Base-by-base conservation (phyloP, 352 stramenopile species). In the Phytophthora colocasiae region DNA sequence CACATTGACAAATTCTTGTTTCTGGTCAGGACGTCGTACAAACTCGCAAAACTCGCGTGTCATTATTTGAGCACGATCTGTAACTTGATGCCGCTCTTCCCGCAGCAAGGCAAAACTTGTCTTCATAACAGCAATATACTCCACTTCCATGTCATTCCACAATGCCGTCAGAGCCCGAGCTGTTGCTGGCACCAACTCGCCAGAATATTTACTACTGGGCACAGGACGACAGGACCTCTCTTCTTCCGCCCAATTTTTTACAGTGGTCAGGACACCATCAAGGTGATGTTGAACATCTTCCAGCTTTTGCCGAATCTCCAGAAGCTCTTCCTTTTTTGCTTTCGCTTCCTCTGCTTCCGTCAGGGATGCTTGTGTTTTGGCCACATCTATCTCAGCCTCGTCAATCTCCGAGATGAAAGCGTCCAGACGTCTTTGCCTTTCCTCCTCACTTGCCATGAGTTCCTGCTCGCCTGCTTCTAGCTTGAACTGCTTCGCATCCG, bases 261-360 rank as follows among this genome's bases (percentile, higher is more conserved):
- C 69, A 29, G 45, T 44, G 4, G 9, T 17, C 12, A 71, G 61
- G 5, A 73, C 66, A 19, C 40, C 54, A 15, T 90, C 80, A 8
- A 79, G 31, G 3, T 66, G 71, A 39, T 69, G 73, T n/a, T 78
- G 66, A 5, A 66, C 70, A 17, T 64, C 57, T 4, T 87, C 75
- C 29, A 84, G n/a, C 6, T 65, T 73, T 10, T 65, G 57, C 7
- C 76, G 73, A n/a, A 88, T 61, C 41, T 89, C 83, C 0, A 70
- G 48, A 34, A 89, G 45, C 34, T 94, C 83, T 31, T 94, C 85
- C 60, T 94, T 94, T 58, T 94, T 94, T 22, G 77, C 80, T 50
- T 91, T 94, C 12, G 77, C 70, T 41, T 92, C 83, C 71, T 93
- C 85, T 6, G 73, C 85, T 41, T 88, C 78, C 9, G 80, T 66